A percentile compares a stretch with the other conserved stretches of the same genome.
phyloP scores from a whole-genome alignment of 306 rosid genomes.

The Heteromeles arbutifolia region DNA sequence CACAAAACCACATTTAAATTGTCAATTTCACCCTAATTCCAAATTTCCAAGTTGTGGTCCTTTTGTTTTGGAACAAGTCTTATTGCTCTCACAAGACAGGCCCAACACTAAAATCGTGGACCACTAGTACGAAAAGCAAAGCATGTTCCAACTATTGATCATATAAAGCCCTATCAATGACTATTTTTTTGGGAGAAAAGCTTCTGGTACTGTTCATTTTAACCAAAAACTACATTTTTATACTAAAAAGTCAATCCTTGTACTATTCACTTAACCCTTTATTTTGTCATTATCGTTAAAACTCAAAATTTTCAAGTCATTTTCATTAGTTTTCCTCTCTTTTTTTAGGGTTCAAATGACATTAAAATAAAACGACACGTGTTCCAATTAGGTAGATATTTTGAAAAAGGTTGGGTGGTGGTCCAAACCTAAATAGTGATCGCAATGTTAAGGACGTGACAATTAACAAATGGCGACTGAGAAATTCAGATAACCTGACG shows the following conservation, averaged over 20 bases:
- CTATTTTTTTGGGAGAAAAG: neutral
- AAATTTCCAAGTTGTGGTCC: slow-evolving; percentile 9
- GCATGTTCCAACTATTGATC: neutral
- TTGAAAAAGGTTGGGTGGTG: neutral
- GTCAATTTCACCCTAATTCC: neutral
- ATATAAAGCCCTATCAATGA: neutral
- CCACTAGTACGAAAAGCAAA: neutral
- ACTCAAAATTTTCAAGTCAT: too few species aligned
- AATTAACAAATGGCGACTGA: neutral
- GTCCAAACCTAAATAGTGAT: slow-evolving; percentile 1
- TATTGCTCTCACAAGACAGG: neutral
- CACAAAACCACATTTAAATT: too few species aligned
- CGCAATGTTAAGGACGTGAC: neutral
- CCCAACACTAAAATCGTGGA: neutral
- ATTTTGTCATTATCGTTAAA: too few species aligned
- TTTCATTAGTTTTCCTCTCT: too few species aligned
- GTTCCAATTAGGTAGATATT: neutral
- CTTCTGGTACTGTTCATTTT: too few species aligned
- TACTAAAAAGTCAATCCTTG: too few species aligned
- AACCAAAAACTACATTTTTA: too few species aligned
- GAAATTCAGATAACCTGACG: neutral
- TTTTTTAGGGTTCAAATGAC: neutral
- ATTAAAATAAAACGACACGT: neutral
- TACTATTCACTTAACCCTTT: too few species aligned
- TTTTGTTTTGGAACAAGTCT: neutral